Evolutionary conservation across 1,284 basidiomycete species (phyloP).

Genomic region (Abortiporus biennis): DNA sequence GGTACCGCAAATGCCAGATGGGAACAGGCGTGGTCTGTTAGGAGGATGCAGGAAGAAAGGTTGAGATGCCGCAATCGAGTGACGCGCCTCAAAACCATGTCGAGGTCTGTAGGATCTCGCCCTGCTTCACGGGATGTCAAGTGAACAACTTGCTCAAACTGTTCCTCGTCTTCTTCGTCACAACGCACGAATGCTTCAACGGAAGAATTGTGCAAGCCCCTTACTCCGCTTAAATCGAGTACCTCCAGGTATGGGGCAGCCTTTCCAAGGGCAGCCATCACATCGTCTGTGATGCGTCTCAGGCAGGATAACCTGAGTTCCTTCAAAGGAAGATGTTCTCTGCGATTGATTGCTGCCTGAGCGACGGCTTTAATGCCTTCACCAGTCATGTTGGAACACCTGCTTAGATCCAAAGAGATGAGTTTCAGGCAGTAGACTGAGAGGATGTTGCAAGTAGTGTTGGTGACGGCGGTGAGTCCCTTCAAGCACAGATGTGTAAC

Average conservation of each 20-base stretch:
- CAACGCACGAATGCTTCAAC: constrained; percentile 68
- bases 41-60: constrained; percentile 66
- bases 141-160: constrained; percentile 33
- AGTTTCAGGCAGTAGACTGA: constrained; percentile 51
- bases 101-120: constrained; percentile 44
- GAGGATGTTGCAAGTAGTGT: constrained; percentile 67
- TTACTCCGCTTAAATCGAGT: constrained; percentile 75
- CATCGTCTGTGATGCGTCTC: constrained; percentile 48
- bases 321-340: constrained; percentile 43
- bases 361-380: constrained; percentile 48
- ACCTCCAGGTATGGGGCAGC: constrained; percentile 71
- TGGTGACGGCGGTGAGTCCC: constrained; percentile 63
- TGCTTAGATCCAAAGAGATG: constrained; percentile 62
- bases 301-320: constrained; percentile 65
- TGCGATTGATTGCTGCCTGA: constrained; percentile 33
- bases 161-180: constrained; percentile 26
- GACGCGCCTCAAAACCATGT: constrained; percentile 52
- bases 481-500: constrained; percentile 60
- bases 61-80: constrained; percentile 75
- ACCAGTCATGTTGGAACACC: constrained; percentile 67
- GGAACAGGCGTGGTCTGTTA: constrained; percentile 72
- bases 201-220: constrained; percentile 67
- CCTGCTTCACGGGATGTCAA: constrained; percentile 62
- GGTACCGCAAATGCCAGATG: constrained; percentile 73
- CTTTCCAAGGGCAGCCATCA: constrained; percentile 55